Evolutionary conservation across 257 asterid species (phyloP), one percentile per base, ranked within the genome.

Genomic region (Prunella vulgaris): DNA sequence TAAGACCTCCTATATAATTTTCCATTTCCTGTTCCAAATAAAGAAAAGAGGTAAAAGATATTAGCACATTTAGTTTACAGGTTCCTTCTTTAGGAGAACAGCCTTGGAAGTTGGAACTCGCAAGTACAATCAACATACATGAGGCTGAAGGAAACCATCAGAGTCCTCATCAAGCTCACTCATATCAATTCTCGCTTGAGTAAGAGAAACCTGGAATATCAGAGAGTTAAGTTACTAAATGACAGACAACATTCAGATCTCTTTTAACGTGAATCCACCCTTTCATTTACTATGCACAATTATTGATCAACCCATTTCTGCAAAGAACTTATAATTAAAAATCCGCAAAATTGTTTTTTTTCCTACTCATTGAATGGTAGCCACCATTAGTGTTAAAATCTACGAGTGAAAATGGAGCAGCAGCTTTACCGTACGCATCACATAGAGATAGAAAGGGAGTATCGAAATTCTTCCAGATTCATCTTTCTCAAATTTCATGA

Each of bases 151-250:
- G 74, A 91, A 94, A 76, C 99, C 99, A 83, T 94, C 99, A 64
- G 99, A 94, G 84, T 94, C 99, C 82, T 87, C 97, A 72, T 94
- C 99, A 52, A 94, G 97, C 89, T 94, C 99, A 68, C 99, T 94
- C 99, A 91, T 94, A 81, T 94, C 97, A 65, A 94, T 94, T 81
- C 97, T 85, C 62, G 99, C 99, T 85, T 94, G 99, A 69, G 97
- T 89, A 71, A 94, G 97, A 66, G 98, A 89, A 75, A 94, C 99
- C 99, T 94, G 87, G 66, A 84, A 66, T 67, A 64, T 57, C 53
- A 75, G n/a, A 66, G 63, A 59, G 74, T 12, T 51, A 68, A 72
- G 24, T 28, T 49, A 44, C 14, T 53, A 32, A 56, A 71, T 33
- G 59, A 70, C 33, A 9, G 56, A 37, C 38, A 68, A 56, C 42